phyloP scores from a whole-genome alignment of 78 protist genomes.

The Tieghemostelium lacteum region DNA sequence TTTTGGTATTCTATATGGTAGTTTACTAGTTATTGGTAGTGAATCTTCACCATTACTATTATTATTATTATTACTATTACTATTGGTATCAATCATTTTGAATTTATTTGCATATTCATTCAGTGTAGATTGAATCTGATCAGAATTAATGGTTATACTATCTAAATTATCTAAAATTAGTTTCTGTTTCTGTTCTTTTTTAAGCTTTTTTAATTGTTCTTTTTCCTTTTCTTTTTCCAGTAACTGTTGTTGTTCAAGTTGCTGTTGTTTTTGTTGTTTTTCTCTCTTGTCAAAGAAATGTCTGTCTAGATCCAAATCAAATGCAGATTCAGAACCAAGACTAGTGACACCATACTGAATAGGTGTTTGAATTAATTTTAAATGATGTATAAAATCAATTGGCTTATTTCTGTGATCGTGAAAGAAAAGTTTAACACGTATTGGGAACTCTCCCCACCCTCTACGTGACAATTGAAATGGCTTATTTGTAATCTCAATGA shows the following conservation, averaged over 20 bases:
- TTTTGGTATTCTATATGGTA: conserved; percentile 22
- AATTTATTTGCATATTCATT: not conserved
- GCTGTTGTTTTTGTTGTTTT: not conserved
- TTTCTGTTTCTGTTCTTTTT: not conserved
- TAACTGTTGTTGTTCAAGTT: not conserved
- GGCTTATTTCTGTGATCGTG: conserved; percentile 79
- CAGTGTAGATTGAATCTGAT: not conserved
- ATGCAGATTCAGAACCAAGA: conserved; percentile 55
- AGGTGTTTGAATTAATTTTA: conserved; percentile 60
- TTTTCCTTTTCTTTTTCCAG: not conserved
- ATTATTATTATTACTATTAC: not conserved
- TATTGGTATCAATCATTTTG: not conserved
- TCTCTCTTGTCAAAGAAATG: conserved; percentile 63
- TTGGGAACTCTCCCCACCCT: conserved; percentile 90
- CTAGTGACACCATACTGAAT: conserved; percentile 33
- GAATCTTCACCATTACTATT: not conserved
- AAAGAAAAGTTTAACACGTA: conserved; percentile 74
- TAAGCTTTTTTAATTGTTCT: not conserved
- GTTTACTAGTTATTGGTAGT: not conserved
- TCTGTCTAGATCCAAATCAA: conserved; percentile 77
- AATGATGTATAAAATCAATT: conserved; percentile 78
- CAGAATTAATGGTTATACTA: not conserved
- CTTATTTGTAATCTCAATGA: conserved; percentile 43
- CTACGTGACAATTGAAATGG: conserved; percentile 79
- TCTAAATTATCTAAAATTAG: not conserved